Conservation (phyloP, 2,329 filamentous ascomycete species). For the Elsinoe batatas region DNA sequence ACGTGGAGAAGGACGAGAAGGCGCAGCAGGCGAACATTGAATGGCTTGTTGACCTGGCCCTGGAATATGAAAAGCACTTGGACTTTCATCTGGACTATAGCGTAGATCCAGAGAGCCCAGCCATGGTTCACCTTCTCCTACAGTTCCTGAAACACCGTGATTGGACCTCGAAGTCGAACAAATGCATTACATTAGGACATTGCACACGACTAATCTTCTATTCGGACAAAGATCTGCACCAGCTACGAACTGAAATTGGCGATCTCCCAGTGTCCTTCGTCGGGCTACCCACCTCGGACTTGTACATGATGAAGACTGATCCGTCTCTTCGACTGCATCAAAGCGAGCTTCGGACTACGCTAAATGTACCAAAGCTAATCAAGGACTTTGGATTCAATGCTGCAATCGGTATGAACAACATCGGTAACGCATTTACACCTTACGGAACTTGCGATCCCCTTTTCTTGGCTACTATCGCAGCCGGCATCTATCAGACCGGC, state of each 20-base stretch:
- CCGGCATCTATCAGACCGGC: constrained; percentile 59
- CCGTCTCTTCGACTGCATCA: constrained; percentile 16
- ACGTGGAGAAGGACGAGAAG: constrained; percentile 49
- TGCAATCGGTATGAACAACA: constrained; percentile 59
- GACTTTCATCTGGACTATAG: constrained; percentile 68
- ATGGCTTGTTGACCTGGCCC: constrained; percentile 51
- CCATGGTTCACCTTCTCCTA: constrained; percentile 48
- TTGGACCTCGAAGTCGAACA: constrained; percentile 41
- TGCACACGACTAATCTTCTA: constrained; percentile 57
- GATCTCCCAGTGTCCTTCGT: constrained; percentile 55
- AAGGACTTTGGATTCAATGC: constrained; percentile 47
- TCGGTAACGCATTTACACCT: constrained; percentile 66
- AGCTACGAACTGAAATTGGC: constrained; percentile 40
- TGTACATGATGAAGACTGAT: constrained; percentile 57
- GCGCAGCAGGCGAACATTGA: constrained; percentile 48
- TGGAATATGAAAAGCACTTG: constrained; percentile 45
- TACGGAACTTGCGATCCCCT: constrained; percentile 59
- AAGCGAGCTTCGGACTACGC: constrained; percentile 45
- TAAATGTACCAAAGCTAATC: constrained; percentile 53
- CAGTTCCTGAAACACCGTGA: constrained; percentile 37
- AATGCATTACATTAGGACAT: constrained; percentile 54
- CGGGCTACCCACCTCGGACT: constrained; percentile 59
- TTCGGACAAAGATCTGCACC: constrained; percentile 38
- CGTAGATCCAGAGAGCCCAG: constrained; percentile 40
- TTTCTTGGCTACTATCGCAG: constrained; percentile 50